Evolutionary conservation across 139 green algal species (phyloP), one percentile per base, ranked within the genome.

Genomic region (Tetratostichococcus sp.): DNA sequence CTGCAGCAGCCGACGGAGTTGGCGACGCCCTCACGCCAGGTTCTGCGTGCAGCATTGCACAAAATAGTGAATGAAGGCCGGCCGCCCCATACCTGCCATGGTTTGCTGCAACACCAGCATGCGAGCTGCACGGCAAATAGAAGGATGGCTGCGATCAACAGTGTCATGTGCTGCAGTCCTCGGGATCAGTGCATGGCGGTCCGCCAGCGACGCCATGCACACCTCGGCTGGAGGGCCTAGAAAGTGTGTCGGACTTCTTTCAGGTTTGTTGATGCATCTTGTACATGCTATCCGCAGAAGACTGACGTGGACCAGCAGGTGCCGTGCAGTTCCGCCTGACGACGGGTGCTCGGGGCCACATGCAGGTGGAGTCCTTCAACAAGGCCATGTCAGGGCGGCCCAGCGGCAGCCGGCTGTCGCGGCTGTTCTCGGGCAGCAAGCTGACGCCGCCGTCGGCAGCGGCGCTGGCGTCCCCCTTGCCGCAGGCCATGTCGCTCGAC

Each of bases 361-460:
- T 67, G 42, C 87, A 93, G 88, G 75, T 94, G 17, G 90, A 94
- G 57, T 87, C 77, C 1, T 93, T 91, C 83, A 88, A 90, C 72
- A 88, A 83, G 26, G 81, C 83, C 28, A 59, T 68, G 26, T 59
- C 69, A n/a, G 77, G 73, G 78, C 73, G 79, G 74, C 30, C 79
- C 72, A 28, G 76, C 22, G 81, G 86, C 50, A 88, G 87, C 72
- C 80, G 86, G 35, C 72, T 91, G 65, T 76, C 78, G 30, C 73
- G 83, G 43, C 74, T 93, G 32, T 88, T 89, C 28, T 65, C 43
- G 8, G 35, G 57, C 58, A 80, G 73, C 30, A 86, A 84, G 57
- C 69, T 59, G 26, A 75, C 8, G 74, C 75, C 16, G 65, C 73
- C 4, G 72, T 58, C 25, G 65, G 57, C 67, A 75, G 77, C 74